Percentiles rank a stretch among this genome's conserved stretches.
Evolutionary conservation across 352 stramenopile species (phyloP).

Genomic region (Aphanomyces cochlioides): DNA sequence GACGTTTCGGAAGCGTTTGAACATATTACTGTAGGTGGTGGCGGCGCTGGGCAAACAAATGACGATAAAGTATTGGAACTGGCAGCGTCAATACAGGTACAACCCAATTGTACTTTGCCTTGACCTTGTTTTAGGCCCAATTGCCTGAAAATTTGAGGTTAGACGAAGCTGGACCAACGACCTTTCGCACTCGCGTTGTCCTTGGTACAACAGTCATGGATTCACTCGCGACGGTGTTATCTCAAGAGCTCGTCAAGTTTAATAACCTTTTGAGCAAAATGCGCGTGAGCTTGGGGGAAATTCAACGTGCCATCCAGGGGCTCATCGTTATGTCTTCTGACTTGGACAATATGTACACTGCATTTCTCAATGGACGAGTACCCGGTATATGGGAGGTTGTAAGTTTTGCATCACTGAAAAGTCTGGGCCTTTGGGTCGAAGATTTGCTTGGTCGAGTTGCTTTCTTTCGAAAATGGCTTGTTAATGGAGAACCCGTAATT

Average conservation of each 20-base stretch:
- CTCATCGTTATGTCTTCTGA: slow-evolving; percentile 93
- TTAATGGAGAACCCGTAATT: slow-evolving; percentile 83
- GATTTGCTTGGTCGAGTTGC: slow-evolving; percentile 83
- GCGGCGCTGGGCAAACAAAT: slow-evolving; percentile 64
- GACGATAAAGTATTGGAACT: slow-evolving; percentile 84
- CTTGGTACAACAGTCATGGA: slow-evolving; percentile 85
- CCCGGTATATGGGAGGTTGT: slow-evolving; percentile 85
- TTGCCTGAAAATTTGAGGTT: slow-evolving; percentile 61
- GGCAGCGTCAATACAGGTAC: slow-evolving; percentile 55
- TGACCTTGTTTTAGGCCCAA: slow-evolving; percentile 28
- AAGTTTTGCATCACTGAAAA: slow-evolving; percentile 92
- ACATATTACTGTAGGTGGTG: slow-evolving; percentile 32
- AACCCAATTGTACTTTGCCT: background rate
- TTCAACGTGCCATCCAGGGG: slow-evolving; percentile 79
- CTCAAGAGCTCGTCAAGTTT: slow-evolving; percentile 94
- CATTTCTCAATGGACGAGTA: slow-evolving; percentile 89
- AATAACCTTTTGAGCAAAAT: slow-evolving; percentile 87
- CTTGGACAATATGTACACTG: slow-evolving; percentile 95
- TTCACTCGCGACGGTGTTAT: slow-evolving; percentile 90
- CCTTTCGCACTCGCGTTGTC: slow-evolving; percentile 85
- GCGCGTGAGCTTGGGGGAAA: slow-evolving; percentile 70
- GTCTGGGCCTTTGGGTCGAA: slow-evolving; percentile 88
- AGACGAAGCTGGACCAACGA: slow-evolving; percentile 86
- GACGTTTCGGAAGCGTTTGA: background rate
- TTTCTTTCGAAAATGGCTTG: slow-evolving; percentile 91